These are phyloP conservation scores for Sordariomycetes sp. DNA, from an alignment of 2,329 filamentous ascomycete genomes.

Conservation along the genomic window DNA sequence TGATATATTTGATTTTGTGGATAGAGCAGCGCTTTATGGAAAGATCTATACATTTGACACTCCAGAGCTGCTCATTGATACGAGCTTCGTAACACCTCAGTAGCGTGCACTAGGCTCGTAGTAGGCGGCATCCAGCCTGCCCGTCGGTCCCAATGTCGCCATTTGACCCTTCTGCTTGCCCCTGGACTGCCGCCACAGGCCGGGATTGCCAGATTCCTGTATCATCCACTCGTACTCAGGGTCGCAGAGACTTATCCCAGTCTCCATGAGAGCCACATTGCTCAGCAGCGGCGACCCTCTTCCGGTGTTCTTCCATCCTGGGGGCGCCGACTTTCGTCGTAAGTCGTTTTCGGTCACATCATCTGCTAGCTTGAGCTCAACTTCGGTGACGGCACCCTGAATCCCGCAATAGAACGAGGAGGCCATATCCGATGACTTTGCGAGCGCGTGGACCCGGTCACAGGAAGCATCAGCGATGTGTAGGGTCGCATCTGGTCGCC, in stretches of 20 bases:
- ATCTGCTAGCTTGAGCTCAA: slow-evolving; percentile 18
- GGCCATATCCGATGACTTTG: slow-evolving; percentile 35
- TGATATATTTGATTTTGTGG: background rate
- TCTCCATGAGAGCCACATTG: slow-evolving; percentile 19
- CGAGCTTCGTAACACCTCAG: background rate
- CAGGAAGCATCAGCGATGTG: slow-evolving; percentile 27
- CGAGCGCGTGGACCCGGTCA: slow-evolving; percentile 34
- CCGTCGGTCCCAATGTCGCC: background rate
- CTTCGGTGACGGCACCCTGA: slow-evolving; percentile 35
- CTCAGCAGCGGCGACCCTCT: slow-evolving; percentile 8
- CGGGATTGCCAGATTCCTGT: background rate
- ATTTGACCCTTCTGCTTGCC: slow-evolving; percentile 1
- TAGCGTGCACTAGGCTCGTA: too few relatives aligned
- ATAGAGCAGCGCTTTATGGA: background rate
- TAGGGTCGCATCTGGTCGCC: slow-evolving; percentile 39
- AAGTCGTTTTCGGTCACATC: slow-evolving; percentile 7
- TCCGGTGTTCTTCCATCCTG: slow-evolving; percentile 16
- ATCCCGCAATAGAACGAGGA: slow-evolving; percentile 41
- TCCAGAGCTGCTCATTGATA: background rate
- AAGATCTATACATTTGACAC: background rate
- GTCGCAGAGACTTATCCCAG: slow-evolving; percentile 13
- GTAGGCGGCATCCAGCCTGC: background rate
- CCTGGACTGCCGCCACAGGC: too few relatives aligned
- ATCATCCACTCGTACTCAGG: slow-evolving; percentile 2
- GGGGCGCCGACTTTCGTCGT: slow-evolving; percentile 8